Percentiles rank a stretch among this genome's conserved stretches.
phyloP scores from a whole-genome alignment of 331 rosid species.

The Rhamnella rubrinervis region DNA sequence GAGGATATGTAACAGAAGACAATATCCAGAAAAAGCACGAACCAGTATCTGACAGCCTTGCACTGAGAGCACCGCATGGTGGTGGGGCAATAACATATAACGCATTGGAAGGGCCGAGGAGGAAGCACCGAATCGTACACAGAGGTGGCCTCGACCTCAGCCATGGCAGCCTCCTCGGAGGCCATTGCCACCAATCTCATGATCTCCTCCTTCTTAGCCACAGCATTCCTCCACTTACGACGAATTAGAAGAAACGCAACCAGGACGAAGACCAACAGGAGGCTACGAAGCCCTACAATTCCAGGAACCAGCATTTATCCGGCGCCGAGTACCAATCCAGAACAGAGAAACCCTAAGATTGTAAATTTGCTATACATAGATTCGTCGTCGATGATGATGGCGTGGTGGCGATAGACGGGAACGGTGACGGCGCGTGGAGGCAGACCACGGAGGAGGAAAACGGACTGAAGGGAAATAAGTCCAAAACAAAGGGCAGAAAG shows the following conservation, averaged over 20 bases:
- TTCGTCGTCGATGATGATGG: constrained; percentile 14
- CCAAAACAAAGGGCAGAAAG: constrained; percentile 17
- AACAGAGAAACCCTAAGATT: constrained; percentile 52
- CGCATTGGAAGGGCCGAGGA: constrained; percentile 43
- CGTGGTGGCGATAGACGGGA: background rate
- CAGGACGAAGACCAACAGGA: constrained; percentile 36
- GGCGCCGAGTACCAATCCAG: constrained; percentile 49
- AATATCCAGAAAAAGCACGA: constrained; percentile 6
- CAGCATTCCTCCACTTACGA: constrained; percentile 53
- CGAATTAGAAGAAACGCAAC: constrained; percentile 44
- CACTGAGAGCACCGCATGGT: constrained; percentile 76
- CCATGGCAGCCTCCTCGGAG: constrained; percentile 47
- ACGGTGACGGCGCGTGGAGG: background rate
- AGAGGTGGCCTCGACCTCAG: constrained; percentile 39
- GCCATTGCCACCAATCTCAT: constrained; percentile 43
- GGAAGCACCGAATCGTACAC: constrained; percentile 18
- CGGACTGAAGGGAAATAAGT: background rate
- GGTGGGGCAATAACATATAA: constrained; percentile 56
- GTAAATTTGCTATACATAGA: constrained; percentile 43
- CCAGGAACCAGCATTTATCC: constrained; percentile 51
- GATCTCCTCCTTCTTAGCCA: constrained; percentile 55
- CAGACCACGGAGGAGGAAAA: constrained; percentile 8
- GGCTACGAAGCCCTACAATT: constrained; percentile 62
- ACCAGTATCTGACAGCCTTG: constrained; percentile 81
- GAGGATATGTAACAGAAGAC: background rate